Evolutionary conservation across 2,329 filamentous ascomycete genomes (phyloP).

Genomic region (Lecanicillium sp.): DNA sequence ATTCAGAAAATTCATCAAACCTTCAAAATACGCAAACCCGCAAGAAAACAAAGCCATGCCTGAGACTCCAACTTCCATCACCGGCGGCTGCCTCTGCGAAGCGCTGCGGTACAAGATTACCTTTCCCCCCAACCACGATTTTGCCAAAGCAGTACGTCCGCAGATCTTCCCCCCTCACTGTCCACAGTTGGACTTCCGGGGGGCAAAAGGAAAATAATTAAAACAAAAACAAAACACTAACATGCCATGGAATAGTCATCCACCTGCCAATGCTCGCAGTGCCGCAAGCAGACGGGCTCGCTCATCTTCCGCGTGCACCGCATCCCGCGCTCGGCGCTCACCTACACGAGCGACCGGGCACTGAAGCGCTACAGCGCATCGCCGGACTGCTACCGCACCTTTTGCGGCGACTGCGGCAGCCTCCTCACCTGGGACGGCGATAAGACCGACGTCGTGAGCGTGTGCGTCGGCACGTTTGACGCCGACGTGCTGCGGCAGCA

Average conservation of each 20-base stretch:
- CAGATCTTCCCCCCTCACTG: not conserved
- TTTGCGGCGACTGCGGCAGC: conserved; percentile 42
- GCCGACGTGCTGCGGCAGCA: conserved; percentile 31
- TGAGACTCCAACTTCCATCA: conserved; percentile 25
- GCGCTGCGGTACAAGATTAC: conserved; percentile 39
- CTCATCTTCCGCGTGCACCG: conserved; percentile 35
- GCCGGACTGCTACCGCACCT: conserved; percentile 31
- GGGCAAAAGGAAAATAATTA: not conserved
- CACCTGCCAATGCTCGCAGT: conserved; percentile 49
- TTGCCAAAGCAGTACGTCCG: conserved; percentile 23
- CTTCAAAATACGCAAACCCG: not conserved
- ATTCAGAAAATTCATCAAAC: not conserved
- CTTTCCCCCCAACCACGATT: conserved; percentile 38
- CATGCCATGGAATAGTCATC: conserved; percentile 25
- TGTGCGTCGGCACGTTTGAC: conserved; percentile 39
- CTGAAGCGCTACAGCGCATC: conserved; percentile 34
- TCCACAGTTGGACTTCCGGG: too few relatives aligned
- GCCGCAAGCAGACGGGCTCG: conserved; percentile 42
- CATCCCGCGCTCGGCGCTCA: conserved; percentile 26
- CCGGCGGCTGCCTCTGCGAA: conserved; percentile 45
- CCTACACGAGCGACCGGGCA: conserved; percentile 23
- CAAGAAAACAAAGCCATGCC: conserved; percentile 18
- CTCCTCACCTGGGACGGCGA: conserved; percentile 38
- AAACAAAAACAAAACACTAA: not conserved
- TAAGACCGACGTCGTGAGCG: conserved; percentile 16